phyloP scores from a whole-genome alignment of 2,329 filamentous ascomycete species.

The Penicillium rolfsii region DNA sequence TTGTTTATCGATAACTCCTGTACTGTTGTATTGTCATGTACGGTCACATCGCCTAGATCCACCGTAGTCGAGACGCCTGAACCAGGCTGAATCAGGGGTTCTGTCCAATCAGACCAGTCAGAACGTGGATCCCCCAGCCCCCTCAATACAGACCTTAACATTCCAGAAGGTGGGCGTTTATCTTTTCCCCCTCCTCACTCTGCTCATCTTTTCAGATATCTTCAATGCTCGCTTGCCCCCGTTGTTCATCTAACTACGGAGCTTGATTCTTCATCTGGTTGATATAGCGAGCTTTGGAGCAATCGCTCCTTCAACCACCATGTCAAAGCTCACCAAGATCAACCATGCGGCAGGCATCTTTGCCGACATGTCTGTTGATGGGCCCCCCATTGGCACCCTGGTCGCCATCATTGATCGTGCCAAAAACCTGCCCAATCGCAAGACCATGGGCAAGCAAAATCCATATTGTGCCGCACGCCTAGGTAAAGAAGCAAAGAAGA shows the following conservation, averaged over 20 bases:
- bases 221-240: conserved; percentile 13
- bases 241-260: conserved; percentile 8
- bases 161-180: conserved; percentile 23
- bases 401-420: conserved; percentile 91
- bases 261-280: not conserved
- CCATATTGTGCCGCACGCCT: conserved; percentile 93
- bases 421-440: conserved; percentile 94
- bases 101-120: conserved; percentile 19
- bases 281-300: not conserved
- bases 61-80: conserved; percentile 16
- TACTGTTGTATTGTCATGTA: conserved; percentile 19
- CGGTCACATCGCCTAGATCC: conserved; percentile 15
- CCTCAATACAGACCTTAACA: conserved; percentile 26
- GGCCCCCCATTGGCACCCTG: conserved; percentile 88
- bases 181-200: conserved; percentile 18
- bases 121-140: conserved; percentile 26
- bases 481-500: conserved; percentile 97
- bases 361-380: conserved; percentile 90
- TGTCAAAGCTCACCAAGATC: conserved; percentile 58
- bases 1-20: conserved; percentile 22
- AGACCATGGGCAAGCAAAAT: conserved; percentile 98
- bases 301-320: conserved; percentile 11
- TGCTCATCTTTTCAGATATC: conserved; percentile 13
- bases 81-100: conserved; percentile 27
- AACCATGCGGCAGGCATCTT: conserved; percentile 91